Evolutionary conservation across 176 grass and related monocot genomes (phyloP).

Genomic region (Bonia amplexicaulis): DNA sequence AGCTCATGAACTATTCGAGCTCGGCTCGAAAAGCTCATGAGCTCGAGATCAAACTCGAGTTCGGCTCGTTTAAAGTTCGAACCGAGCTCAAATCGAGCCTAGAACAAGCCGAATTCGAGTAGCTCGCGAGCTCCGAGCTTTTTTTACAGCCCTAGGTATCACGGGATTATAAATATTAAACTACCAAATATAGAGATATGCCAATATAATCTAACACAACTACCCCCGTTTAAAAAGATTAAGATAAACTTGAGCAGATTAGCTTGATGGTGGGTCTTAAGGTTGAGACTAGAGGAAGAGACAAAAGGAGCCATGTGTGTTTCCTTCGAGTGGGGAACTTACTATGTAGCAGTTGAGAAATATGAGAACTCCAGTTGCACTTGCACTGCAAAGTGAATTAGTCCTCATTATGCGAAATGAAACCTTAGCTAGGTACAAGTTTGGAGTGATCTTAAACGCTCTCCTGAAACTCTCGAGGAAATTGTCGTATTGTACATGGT

Average conservation of each 20-base stretch:
- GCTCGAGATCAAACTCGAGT: no score
- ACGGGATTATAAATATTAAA: no score
- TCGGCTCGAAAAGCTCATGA: no score
- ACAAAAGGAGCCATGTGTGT: constrained; percentile 29
- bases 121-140: no score
- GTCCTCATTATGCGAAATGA: neutral
- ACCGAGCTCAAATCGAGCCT: no score
- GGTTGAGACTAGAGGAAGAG: constrained; percentile 30
- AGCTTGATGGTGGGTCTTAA: constrained; percentile 11
- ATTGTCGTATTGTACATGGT: neutral
- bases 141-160: no score
- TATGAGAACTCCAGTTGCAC: constrained; percentile 7
- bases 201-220: neutral
- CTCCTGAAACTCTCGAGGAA: neutral
- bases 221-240: constrained; percentile 13
- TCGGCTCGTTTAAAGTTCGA: no score
- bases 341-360: constrained; percentile 11
- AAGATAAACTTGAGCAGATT: neutral
- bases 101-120: no score
- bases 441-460: neutral
- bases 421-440: neutral
- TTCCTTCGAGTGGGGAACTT: constrained; percentile 16
- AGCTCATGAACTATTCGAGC: no score
- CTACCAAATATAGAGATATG: no score
- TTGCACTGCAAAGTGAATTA: neutral